phyloP scores from a whole-genome alignment of 1,139 yeast species.

The Saccharomyces hybrid region DNA sequence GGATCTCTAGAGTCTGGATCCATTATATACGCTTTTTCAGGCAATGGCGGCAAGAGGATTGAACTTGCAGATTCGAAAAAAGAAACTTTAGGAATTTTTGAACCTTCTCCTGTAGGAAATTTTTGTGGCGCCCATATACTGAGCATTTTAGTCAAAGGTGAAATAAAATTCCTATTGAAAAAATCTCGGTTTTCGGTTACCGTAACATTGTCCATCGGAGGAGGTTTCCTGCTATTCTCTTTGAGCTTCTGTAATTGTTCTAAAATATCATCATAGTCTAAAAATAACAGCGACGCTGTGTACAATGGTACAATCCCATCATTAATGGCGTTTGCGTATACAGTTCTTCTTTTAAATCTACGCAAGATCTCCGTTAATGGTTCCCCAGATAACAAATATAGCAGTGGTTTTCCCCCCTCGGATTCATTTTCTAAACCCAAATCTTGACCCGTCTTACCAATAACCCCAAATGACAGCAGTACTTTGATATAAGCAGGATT shows the following conservation, averaged over 20 bases:
- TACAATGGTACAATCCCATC: constrained; percentile 91
- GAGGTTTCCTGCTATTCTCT: constrained; percentile 35
- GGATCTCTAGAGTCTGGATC: constrained; percentile 50
- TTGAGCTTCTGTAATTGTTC: constrained; percentile 24
- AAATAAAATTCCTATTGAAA: constrained; percentile 21
- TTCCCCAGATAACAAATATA: constrained; percentile 69
- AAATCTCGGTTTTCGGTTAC: constrained; percentile 19
- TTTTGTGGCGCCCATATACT: constrained; percentile 29
- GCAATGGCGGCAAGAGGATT: constrained; percentile 79
- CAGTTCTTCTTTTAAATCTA: constrained; percentile 49
- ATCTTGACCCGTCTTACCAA: constrained; percentile 89
- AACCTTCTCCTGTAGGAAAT: constrained; percentile 11
- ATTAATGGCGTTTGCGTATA: constrained; percentile 34
- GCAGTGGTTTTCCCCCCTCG: constrained; percentile 48
- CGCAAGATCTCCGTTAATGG: constrained; percentile 64
- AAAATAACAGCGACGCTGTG: constrained; percentile 70
- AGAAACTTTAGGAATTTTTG: constrained; percentile 59
- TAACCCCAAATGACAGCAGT: constrained; percentile 78
- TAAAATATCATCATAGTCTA: constrained; percentile 51
- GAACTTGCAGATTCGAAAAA: constrained; percentile 76
- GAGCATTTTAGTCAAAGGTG: constrained; percentile 29
- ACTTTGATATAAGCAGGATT: constrained; percentile 80
- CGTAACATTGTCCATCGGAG: constrained; percentile 12
- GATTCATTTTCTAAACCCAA: constrained; percentile 47
- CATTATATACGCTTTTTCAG: constrained; percentile 59